Conservation (phyloP, 495 filamentous ascomycete species). For the Penicillium bialowiezense region DNA sequence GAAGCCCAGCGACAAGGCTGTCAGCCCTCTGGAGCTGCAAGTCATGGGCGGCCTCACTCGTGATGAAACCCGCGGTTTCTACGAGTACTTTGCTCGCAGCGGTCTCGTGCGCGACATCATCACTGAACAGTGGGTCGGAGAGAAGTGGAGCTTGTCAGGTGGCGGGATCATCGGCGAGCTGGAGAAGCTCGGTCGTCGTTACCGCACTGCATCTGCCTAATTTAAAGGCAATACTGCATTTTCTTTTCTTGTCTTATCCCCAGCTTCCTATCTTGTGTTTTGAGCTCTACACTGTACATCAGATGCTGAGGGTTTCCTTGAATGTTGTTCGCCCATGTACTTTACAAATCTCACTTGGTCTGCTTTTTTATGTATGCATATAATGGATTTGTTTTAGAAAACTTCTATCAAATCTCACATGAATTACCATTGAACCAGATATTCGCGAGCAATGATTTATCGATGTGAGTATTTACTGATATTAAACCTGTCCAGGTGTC, state of each 20-base stretch:
- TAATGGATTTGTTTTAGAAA: conserved; percentile 31
- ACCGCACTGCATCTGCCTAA: conserved; percentile 23
- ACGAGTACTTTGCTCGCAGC: conserved; percentile 93
- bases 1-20: conserved; percentile 26
- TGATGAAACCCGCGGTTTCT: conserved; percentile 69
- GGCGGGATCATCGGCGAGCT: conserved; percentile 83
- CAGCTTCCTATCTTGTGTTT: conserved; percentile 1
- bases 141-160: conserved; percentile 83
- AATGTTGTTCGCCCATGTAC: conserved; percentile 26
- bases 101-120: conserved; percentile 70
- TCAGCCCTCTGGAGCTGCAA: conserved; percentile 52
- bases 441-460: no score
- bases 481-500: no score
- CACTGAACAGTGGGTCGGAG: conserved; percentile 69
- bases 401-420: not conserved
- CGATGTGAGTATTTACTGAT: no score
- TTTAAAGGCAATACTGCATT: conserved; percentile 11
- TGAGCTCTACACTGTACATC: conserved; percentile 22
- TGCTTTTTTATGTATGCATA: conserved; percentile 36
- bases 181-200: conserved; percentile 60
- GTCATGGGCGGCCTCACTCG: conserved; percentile 64
- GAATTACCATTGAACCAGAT: no score
- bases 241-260: conserved; percentile 4
- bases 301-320: conserved; percentile 15
- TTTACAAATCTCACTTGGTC: conserved; percentile 32